phyloP scores from a whole-genome alignment of 805 yeast species.

The Pichia phayaonensis region DNA sequence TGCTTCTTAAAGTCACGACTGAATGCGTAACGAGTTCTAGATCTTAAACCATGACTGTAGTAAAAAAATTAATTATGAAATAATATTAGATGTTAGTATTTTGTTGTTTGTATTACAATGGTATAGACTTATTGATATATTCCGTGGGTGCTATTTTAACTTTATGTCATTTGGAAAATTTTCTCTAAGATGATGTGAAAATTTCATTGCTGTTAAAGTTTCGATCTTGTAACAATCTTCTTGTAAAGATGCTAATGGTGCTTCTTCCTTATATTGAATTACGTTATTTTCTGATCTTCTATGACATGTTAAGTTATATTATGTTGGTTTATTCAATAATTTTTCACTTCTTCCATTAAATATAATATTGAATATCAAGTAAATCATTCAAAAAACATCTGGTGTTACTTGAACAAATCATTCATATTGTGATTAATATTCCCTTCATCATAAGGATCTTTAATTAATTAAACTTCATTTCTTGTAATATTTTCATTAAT shows the following conservation, averaged over 20 bases:
- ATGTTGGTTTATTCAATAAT: no score
- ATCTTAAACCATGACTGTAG: constrained; percentile 95
- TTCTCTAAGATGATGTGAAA: background rate
- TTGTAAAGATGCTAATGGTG: no score
- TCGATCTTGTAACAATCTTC: no score
- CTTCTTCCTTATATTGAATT: no score
- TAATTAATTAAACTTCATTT: background rate
- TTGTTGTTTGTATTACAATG: background rate
- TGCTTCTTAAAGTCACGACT: constrained; percentile 98
- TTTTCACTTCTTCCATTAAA: no score
- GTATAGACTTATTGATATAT: background rate
- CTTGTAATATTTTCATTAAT: background rate
- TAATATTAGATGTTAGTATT: constrained; percentile 12
- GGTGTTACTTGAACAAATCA: background rate
- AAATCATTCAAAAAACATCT: background rate
- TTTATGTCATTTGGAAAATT: no score
- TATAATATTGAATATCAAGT: no score
- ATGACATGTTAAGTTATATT: no score
- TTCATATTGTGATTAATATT: no score
- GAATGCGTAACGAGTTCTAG: constrained; percentile 99
- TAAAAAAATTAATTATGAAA: background rate
- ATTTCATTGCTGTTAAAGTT: no score
- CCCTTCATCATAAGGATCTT: background rate
- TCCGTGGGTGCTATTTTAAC: no score
- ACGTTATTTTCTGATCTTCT: no score